Evolutionary conservation across 768 basidiomycete genomes (phyloP), one percentile per base, ranked within the genome.

Genomic region (Termitomyces sp.): DNA sequence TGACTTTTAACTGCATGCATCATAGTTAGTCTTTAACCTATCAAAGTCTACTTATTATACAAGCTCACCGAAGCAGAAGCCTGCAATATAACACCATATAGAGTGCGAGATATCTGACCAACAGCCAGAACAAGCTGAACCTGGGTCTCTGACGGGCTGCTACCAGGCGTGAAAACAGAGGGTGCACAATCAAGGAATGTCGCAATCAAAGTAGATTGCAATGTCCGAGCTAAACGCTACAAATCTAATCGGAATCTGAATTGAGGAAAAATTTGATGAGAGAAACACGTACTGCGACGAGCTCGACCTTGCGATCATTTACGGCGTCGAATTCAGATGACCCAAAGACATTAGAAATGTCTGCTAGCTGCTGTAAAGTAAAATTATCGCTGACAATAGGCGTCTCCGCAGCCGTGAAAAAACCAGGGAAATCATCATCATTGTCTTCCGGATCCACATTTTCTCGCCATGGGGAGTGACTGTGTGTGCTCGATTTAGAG

Each of bases 141-240:
- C 58, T 90, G 86, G 2, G 78, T 79, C 58, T 86, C 85, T 13
- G 81, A 69, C 2, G 85, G 81, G 32, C 66, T 77, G n/a, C 72
- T 72, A 61, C 79, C 80, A 0, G 90, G 88, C 4, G 86, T 80
- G 71, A 96, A 95, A 2, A 89, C 90, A 14, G 81, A 68, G 2
- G 95, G 92, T 4, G 92, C 92, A 62, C 84, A 84, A 69, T 98
- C 95, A 22, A 98, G 81, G 71, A 93, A 92, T 1, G 90, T 86
- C 22, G 92, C 86, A 2, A 93, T 74, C 12, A 98, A 75, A 10
- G 86, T 86, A 3, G 92, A 79, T 64, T 94, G 84, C n/a, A 98
- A 71, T 14, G 86, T 81, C 53, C 80, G 79, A 57, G 88, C 83
- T 28, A 97, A 75, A 68, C 80, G 82, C 89, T 91, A 61, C 18